Base-by-base conservation (phyloP, 1,139 yeast genomes). In the Protomyces inouyei region DNA sequence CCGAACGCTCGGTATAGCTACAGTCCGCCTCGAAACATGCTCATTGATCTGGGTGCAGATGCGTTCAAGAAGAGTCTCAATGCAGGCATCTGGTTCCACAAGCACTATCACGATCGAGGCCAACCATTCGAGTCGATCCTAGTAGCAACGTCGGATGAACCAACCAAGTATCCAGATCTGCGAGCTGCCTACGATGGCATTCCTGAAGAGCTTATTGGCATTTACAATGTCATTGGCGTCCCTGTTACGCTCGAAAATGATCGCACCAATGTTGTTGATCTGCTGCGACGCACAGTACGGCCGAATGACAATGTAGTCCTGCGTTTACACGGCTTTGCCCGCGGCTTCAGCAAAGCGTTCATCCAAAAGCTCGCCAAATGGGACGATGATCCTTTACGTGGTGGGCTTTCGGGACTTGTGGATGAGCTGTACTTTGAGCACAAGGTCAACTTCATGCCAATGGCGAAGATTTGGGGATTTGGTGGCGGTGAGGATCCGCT, bases 371-470 rank as follows among this genome's bases (percentile, higher is more conserved):
- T 57, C 4, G 43, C 43, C 16, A 14, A 14, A 14, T 38, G 52
- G 43, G 37, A 43, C 18, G 55, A 51, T 51, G 61, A 57, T 32
- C 57, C 57, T 1, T 23, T 10, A 14, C 12, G 23, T n/a, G 57
- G 57, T 23, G 61, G 55, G 2, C 51, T 36, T n/a, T 37, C 51
- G 16, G 51, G 36, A 8, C 61, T 57, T 28, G 53, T 57, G 12
- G 55, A 57, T 18, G 61, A 57, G 18, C 48, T 57, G 25, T 48
- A 48, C 55, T 57, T 57, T 57, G 61, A 57, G 40, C 61, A 57
- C 51, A 55, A 16, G n/a, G 43, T 38, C 43, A 38, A 38, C 3
- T 38, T 38, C 14, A 16, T 16, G 16, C 43, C 43, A 0, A 38
- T 38, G 43, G 43, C 43, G 16, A 14, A 16, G 4, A 38, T 14